Evolutionary conservation across 2,329 filamentous ascomycete genomes (phyloP).

Genomic region (Byssoonygena ceratinophila): DNA sequence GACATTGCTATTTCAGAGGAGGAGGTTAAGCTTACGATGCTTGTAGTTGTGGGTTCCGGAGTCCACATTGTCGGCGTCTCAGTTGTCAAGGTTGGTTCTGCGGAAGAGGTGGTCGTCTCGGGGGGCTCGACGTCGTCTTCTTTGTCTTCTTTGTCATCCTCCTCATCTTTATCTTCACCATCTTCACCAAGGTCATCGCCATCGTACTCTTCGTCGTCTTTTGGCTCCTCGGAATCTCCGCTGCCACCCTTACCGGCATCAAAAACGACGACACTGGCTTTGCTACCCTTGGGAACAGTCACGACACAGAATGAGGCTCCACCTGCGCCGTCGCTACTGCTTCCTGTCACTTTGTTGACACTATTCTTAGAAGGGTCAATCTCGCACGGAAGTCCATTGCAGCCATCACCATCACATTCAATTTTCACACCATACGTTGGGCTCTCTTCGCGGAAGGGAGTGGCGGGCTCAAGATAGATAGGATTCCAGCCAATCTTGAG

Average conservation of each 20-base stretch:
- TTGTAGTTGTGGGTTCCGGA: constrained; percentile 14
- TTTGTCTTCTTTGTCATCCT: neutral
- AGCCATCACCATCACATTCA: constrained; percentile 54
- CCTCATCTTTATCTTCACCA: neutral
- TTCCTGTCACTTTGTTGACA: constrained; percentile 51
- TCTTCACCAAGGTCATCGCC: too few relatives aligned
- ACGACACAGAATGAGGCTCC: constrained; percentile 64
- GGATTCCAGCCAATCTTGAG: constrained; percentile 71
- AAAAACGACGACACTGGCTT: constrained; percentile 58
- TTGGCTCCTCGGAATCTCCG: constrained; percentile 16
- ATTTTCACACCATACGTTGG: constrained; percentile 61
- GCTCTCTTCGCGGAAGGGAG: constrained; percentile 45
- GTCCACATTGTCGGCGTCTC: constrained; percentile 19
- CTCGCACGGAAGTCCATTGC: constrained; percentile 63
- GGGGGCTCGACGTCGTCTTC: neutral
- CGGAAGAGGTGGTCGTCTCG: constrained; percentile 13
- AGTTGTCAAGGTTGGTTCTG: constrained; percentile 17
- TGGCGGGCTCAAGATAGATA: constrained; percentile 50
- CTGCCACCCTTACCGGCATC: constrained; percentile 33
- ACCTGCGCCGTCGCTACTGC: constrained; percentile 52
- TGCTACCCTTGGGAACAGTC: constrained; percentile 56
- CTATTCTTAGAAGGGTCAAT: constrained; percentile 52
- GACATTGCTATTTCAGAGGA: constrained; percentile 5
- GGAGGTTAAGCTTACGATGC: constrained; percentile 10
- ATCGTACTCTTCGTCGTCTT: neutral